Evolutionary conservation across 495 filamentous ascomycete species (phyloP), one percentile per base, ranked within the genome.

Genomic region (Hypoxylon fragiforme): DNA sequence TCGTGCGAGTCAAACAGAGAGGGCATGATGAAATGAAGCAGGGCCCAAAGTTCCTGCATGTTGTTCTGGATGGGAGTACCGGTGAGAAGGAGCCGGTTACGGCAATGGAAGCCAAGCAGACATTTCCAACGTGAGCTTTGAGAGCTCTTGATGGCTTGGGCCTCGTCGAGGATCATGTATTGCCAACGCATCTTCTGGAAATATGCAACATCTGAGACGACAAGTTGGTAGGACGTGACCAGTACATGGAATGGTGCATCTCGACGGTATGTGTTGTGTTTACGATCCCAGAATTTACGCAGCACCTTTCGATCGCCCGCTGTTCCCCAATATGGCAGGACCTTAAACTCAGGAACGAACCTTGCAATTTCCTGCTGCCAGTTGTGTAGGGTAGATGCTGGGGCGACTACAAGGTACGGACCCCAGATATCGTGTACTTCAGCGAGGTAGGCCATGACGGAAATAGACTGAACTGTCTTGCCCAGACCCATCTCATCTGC

Each of bases 401-500:
- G 94, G 4, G 94, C 95, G 63, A 98, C 92, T 61, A 98, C 94
- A 35, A 98, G 73, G 79, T 97, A 98, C 1, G 94, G 94, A 24
- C 94, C 94, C 94, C 94, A 98, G 66, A 98, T 96, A 60, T 95
- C 91, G 75, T 98, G 89, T 52, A 87, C 85, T 72, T 98, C 95
- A 7, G 94, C 94, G 14, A 98, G 86, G 68, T 98, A 97, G 11
- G 91, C 92, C 95, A 98, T 97, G 54, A 98, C 95, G 2, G 94
- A 97, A 51, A 98, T 98, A 4, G 91, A 96, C 76, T 98, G 94
- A 15, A 98, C 91, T 13, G 94, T 98, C 72, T 98, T 98, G 60
- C 94, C 94, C 21, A 98, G 87, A 84, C 94, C 94, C 94, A 98
- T 98, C 75, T 98, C 94, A 64, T 98, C 94, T 60, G 94, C 94